Conservation (phyloP, 352 stramenopile genomes). For the Globisporangium rhizosaccharum region DNA sequence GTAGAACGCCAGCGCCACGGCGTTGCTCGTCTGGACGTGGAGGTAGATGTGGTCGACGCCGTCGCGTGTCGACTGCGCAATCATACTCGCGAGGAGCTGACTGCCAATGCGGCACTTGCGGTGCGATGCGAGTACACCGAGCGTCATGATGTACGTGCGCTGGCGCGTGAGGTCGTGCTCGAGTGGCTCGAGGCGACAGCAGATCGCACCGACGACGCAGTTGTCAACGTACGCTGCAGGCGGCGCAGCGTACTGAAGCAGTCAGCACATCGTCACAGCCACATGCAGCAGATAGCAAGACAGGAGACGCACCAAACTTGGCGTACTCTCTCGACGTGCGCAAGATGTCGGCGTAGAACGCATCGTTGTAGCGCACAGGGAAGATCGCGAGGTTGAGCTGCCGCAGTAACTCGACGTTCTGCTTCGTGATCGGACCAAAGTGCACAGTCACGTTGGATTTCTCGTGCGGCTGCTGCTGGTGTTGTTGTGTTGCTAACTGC, state of each 20-base stretch:
- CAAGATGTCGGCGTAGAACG: slow-evolving; percentile 91
- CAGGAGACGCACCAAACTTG: slow-evolving; percentile 30
- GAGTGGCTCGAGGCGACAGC: slow-evolving; percentile 72
- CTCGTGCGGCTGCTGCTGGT: too few relatives aligned
- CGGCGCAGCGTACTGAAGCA: not conserved
- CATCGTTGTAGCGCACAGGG: slow-evolving; percentile 90
- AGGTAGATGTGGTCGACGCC: slow-evolving; percentile 68
- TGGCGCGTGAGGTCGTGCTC: slow-evolving; percentile 16
- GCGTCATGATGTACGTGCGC: slow-evolving; percentile 93
- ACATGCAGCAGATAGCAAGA: too few relatives aligned
- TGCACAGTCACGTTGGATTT: slow-evolving; percentile 20
- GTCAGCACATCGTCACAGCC: not conserved
- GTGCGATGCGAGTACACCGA: slow-evolving; percentile 89
- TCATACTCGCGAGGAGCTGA: slow-evolving; percentile 33
- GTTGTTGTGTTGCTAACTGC: not conserved
- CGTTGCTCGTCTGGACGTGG: slow-evolving; percentile 93
- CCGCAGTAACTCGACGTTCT: slow-evolving; percentile 74
- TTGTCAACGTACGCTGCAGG: slow-evolving; percentile 65
- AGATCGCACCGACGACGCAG: slow-evolving; percentile 87
- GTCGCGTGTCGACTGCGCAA: slow-evolving; percentile 28
- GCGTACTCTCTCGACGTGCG: slow-evolving; percentile 42
- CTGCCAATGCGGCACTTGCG: slow-evolving; percentile 50
- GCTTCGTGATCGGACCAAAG: slow-evolving; percentile 47
- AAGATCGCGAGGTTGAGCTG: slow-evolving; percentile 90
- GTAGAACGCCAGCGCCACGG: slow-evolving; percentile 91